Conservation (phyloP, 495 filamentous ascomycete species). For the Penicillium antarcticum region DNA sequence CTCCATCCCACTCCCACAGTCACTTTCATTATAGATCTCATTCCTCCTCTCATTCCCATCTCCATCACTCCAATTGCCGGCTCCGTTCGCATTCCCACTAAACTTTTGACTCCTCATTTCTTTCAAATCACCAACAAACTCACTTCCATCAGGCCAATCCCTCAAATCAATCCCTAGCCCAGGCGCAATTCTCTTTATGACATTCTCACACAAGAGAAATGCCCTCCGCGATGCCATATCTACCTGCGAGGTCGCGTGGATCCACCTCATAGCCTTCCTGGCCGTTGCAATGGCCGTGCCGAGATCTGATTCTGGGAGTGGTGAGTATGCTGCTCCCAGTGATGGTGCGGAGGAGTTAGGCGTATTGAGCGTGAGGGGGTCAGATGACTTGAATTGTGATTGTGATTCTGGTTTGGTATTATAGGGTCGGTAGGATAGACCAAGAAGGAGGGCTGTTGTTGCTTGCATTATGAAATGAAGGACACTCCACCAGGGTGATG, state of each 20-base stretch:
- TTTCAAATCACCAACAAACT: not conserved
- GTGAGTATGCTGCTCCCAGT: too few species aligned
- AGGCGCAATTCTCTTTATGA: conserved; percentile 27
- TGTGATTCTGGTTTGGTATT: too few species aligned
- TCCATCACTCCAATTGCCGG: not conserved
- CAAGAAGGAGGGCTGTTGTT: conserved; percentile 53
- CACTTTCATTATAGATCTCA: not conserved
- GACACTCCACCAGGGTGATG: conserved; percentile 59
- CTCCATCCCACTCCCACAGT: conserved; percentile 6
- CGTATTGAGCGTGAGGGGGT: not conserved
- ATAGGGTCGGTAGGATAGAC: conserved; percentile 35
- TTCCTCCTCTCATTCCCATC: not conserved
- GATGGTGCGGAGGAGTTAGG: not conserved
- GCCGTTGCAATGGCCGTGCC: conserved; percentile 34
- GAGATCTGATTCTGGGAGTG: conserved; percentile 11
- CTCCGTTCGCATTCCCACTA: not conserved
- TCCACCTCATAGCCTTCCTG: conserved; percentile 49
- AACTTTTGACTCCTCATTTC: not conserved
- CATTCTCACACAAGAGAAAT: conserved; percentile 38
- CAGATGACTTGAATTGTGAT: too few species aligned
- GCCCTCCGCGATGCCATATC: conserved; percentile 46
- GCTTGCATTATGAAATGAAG: conserved; percentile 64
- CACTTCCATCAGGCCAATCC: conserved; percentile 23
- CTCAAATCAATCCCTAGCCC: conserved; percentile 26
- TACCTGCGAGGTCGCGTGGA: conserved; percentile 40